Percentiles rank a stretch among this genome's conserved stretches.
Conservation (phyloP, 176 grass and related monocot species). For the Zea luxurians region DNA sequence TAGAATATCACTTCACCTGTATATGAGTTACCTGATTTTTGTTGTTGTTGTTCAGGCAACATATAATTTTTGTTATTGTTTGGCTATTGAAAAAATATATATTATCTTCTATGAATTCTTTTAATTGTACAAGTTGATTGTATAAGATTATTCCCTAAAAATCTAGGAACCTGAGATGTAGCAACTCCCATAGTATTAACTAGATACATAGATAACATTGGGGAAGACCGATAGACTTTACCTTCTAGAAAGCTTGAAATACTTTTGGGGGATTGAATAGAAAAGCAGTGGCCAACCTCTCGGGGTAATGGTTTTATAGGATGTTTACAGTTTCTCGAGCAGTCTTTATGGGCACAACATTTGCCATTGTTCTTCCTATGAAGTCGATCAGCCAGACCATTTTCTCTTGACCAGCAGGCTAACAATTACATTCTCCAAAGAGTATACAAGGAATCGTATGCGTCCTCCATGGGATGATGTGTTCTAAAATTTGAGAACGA, state of each 20-base stretch:
- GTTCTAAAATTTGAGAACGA: constrained; percentile 52
- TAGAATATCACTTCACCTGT: too few relatives aligned
- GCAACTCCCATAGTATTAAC: background rate
- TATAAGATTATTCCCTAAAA: background rate
- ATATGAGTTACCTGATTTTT: background rate
- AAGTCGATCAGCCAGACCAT: constrained; percentile 93
- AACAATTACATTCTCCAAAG: constrained; percentile 78
- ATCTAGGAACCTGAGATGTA: too few relatives aligned
- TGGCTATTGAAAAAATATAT: too few relatives aligned
- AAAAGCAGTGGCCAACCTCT: constrained; percentile 70
- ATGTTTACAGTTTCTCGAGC: constrained; percentile 58
- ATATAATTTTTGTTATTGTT: background rate
- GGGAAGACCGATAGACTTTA: constrained; percentile 8
- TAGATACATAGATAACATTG: background rate
- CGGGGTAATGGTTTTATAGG: constrained; percentile 87
- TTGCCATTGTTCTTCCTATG: constrained; percentile 77
- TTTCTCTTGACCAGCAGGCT: constrained; percentile 74
- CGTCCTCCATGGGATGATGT: constrained; percentile 66
- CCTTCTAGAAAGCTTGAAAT: constrained; percentile 88
- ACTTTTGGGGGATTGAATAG: constrained; percentile 80
- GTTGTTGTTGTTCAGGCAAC: background rate
- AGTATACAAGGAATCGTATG: constrained; percentile 60
- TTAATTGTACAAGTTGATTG: background rate
- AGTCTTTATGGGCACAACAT: constrained; percentile 67
- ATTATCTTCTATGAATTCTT: background rate